Evolutionary conservation across 345 rosid species (phyloP), one percentile per base, ranked within the genome.

Genomic region (Alliaria petiolata): DNA sequence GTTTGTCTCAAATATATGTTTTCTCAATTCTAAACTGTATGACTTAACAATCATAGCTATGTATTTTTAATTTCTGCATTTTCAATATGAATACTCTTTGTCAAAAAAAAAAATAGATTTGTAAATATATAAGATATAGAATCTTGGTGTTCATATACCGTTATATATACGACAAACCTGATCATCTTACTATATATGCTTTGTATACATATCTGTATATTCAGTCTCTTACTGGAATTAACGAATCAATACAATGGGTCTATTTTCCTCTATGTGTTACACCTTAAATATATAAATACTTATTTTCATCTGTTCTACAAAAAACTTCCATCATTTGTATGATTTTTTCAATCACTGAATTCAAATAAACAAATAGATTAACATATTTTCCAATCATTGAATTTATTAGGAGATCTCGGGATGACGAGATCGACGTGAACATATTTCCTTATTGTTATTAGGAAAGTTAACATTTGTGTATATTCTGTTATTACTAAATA

Each of bases 111-210:
- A 70, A 14, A 3, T 1, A 6, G 34, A 70, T 70, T 39, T 11
- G 6, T 38, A 28, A 13, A n/a, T n/a, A n/a, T n/a, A 16, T 39
- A 50, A 60, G 34, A 34, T 26, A 35, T 15, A 35, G 65, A 69
- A 36, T 69, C 66, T 58, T 70, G 59, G 59, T 59, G 74, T 59
- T 69, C 51, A n/a, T n/a, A 26, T 58, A 47, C 59, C 9, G 25
- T 56, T 56, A 19, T 47, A 30, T 47, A 68, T 12, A 25, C 56
- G 44, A 35, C 8, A 16, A 26, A 60, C 8, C 13, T 66, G 10
- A 66, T 10, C n/a, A n/a, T n/a, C n/a, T n/a, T n/a, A n/a, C n/a
- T n/a, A n/a, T n/a, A n/a, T n/a, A n/a, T n/a, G n/a, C n/a, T n/a
- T n/a, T n/a, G n/a, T n/a, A n/a, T n/a, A n/a, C n/a, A n/a, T n/a